Base-by-base conservation (phyloP, 768 basidiomycete genomes). In the Gautieria morchelliformis region DNA sequence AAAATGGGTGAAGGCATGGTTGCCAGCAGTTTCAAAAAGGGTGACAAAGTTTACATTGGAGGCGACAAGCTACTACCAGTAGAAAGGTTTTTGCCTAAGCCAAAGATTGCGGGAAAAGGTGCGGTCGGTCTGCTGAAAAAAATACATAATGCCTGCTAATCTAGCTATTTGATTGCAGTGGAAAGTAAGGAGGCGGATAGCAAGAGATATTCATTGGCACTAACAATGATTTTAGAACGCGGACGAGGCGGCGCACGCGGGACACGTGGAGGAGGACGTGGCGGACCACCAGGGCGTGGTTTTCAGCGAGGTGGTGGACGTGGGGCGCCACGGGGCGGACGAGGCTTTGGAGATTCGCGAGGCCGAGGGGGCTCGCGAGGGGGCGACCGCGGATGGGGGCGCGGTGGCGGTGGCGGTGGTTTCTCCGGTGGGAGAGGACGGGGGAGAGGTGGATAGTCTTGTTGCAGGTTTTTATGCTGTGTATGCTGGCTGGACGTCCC, bases 1-100 rank as follows among this genome's bases (percentile, higher is more conserved):
- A 99, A 98, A 76, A 96, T 97, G 88, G 82, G 85, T 19, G 86
- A 89, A 58, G 96, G 96, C 33, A 93, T 98, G 86, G 83, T 94
- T 49, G 94, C 96, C 8, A 86, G 75, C 63, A 93, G 90, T 69
- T 99, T 99, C 74, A 89, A 95, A 74, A 90, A 88, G 66, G 96
- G 96, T 46, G 96, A 99, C 75, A 97, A 95, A 69, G 90, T 99
- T 45, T 99, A 90, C 70, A 97, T 99, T 67, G 90, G 84, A 41
- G 86, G 87, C n/a, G 96, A 99, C 75, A 98, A 97, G 72, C 81
- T 98, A 53, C 76, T 99, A 41, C 95, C 96, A 8, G 85, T 98
- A 54, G 96, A 99, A 61, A 77, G 96, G 63, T 99, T 99, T 75
- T 75, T 99, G 60, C 96, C 96, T 8, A 97, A 93, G 74, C 94